Conservation (phyloP, 768 basidiomycete genomes). For the Lenzites betulinus region DNA sequence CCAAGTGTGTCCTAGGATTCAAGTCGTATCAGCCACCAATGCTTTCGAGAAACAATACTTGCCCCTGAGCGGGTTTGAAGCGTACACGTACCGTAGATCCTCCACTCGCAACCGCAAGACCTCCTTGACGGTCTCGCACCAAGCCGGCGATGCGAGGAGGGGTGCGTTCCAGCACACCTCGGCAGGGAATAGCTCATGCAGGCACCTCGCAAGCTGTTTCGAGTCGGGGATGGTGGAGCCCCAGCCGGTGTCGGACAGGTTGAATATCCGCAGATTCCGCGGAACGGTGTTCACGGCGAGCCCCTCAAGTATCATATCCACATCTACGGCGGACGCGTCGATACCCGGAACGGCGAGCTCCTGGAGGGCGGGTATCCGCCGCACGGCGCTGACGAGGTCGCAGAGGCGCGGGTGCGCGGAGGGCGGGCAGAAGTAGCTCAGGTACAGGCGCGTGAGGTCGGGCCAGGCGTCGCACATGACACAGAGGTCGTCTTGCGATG, state of each 20-base stretch:
- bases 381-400: constrained; percentile 1
- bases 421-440: not conserved
- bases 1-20: no score
- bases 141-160: not conserved
- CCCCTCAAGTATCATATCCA: not conserved
- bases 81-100: no score
- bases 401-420: not conserved
- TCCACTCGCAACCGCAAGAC: not conserved
- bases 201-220: not conserved
- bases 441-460: constrained; percentile 2
- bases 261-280: not conserved
- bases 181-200: constrained; percentile 5
- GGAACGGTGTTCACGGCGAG: not conserved
- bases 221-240: constrained; percentile 4
- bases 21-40: no score
- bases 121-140: not conserved
- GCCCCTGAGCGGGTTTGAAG: no score
- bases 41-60: no score
- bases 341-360: constrained; percentile 9
- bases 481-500: constrained; percentile 10
- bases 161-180: constrained; percentile 2
- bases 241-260: constrained; percentile 1
- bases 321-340: not conserved
- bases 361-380: not conserved
- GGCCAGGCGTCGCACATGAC: constrained; percentile 11